These are phyloP conservation scores for Rhizopogon vesiculosus DNA, from an alignment of 768 basidiomycete species.

Conservation along the genomic window DNA sequence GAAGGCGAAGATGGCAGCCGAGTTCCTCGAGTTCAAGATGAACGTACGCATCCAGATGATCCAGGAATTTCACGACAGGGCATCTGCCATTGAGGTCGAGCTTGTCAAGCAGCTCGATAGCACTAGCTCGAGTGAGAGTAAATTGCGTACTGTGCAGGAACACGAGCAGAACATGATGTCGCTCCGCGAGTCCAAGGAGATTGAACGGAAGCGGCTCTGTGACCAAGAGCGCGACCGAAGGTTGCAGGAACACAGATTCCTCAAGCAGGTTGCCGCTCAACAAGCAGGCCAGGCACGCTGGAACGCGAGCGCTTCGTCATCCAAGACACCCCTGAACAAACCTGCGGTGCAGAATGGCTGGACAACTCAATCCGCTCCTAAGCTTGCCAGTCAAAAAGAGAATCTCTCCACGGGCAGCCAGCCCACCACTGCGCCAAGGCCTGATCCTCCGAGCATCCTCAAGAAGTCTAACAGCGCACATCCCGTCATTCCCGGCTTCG, in stretches of 20 bases:
- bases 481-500: conserved; percentile 21
- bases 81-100: conserved; percentile 24
- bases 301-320: conserved; percentile 11
- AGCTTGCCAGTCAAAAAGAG: conserved; percentile 22
- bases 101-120: conserved; percentile 23
- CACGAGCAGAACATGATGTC: conserved; percentile 28
- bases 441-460: conserved; percentile 16
- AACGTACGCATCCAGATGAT: conserved; percentile 30
- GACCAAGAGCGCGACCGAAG: conserved; percentile 24
- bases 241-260: conserved; percentile 8
- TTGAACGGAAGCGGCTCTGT: conserved; percentile 25
- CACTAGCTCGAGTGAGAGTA: conserved; percentile 24
- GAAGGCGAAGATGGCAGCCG: conserved; percentile 28
- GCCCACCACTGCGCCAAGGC: conserved; percentile 12
- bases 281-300: neutral
- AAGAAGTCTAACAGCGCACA: conserved; percentile 21
- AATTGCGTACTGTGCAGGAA: conserved; percentile 23
- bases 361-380: conserved; percentile 12
- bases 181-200: conserved; percentile 28
- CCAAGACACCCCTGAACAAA: conserved; percentile 11
- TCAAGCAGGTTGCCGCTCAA: conserved; percentile 15
- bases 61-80: conserved; percentile 25
- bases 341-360: neutral
- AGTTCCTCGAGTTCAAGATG: conserved; percentile 26
- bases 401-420: conserved; percentile 13